Percentiles rank a stretch among this genome's conserved stretches.
Conservation (phyloP, 2,329 filamentous ascomycete species). For the Fusarium phyllophilum region DNA sequence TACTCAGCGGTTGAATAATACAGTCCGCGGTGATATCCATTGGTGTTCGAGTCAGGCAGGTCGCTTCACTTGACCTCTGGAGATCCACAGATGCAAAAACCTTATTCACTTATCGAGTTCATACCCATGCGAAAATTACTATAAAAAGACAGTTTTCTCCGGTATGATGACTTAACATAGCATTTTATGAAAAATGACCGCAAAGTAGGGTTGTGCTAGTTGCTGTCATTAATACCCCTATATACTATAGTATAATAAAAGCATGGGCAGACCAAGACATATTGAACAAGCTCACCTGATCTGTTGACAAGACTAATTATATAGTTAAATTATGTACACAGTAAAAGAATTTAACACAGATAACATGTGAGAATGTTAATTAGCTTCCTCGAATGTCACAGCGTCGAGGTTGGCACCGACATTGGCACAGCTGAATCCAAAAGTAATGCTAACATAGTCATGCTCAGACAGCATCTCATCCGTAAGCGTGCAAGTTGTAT, state of each 20-base stretch:
- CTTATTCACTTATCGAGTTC: no score
- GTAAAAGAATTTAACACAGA: neutral
- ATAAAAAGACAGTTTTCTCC: neutral
- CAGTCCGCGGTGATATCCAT: no score
- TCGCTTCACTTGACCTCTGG: no score
- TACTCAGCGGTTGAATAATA: neutral
- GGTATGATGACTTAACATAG: no score
- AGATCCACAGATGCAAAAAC: neutral
- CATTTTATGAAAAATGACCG: neutral
- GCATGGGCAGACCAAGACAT: neutral
- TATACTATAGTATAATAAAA: neutral
- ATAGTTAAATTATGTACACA: neutral
- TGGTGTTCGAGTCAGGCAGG: neutral
- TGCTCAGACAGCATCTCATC: neutral
- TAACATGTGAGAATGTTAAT: neutral
- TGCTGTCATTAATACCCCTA: neutral
- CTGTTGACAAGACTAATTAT: neutral
- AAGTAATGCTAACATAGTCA: neutral
- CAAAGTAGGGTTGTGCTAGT: no score
- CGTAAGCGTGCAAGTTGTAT: neutral
- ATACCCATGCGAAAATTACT: no score
- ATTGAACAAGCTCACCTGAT: accelerated
- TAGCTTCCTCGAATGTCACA: neutral
- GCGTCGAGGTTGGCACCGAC: neutral
- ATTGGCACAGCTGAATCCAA: neutral